These are phyloP conservation scores for Sugiyamaella floridensis DNA, from an alignment of 805 yeast genomes.

Conservation along the genomic window DNA sequence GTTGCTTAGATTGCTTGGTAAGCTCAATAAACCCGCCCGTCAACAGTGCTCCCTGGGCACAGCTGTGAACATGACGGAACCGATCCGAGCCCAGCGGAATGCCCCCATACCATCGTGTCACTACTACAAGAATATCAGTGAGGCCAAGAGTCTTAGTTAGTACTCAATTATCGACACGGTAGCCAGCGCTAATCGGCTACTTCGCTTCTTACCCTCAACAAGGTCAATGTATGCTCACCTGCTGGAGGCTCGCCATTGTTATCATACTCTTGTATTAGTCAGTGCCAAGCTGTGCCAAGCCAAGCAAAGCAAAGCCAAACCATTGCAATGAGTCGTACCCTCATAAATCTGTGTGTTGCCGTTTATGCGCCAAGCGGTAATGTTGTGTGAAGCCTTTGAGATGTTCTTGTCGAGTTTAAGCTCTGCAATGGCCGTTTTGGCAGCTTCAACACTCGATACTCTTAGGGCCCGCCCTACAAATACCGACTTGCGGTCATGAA, in stretches of 20 bases:
- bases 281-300: not conserved
- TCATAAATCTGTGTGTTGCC: too few species aligned
- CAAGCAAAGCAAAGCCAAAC: too few species aligned
- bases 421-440: constrained; percentile 37
- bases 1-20: not conserved
- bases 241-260: constrained; percentile 77
- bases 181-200: too few species aligned
- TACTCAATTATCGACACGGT: too few species aligned
- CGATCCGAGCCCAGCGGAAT: constrained; percentile 63
- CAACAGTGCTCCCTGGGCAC: constrained; percentile 46
- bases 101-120: constrained; percentile 80
- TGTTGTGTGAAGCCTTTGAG: constrained; percentile 62
- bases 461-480: constrained; percentile 57
- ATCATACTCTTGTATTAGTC: constrained; percentile 20
- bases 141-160: constrained; percentile 32
- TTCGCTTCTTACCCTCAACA: constrained; percentile 30
- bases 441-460: constrained; percentile 36
- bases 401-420: constrained; percentile 43
- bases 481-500: constrained; percentile 50
- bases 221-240: constrained; percentile 50
- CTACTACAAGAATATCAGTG: constrained; percentile 56
- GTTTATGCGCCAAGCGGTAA: constrained; percentile 66
- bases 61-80: constrained; percentile 57
- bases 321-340: too few species aligned
- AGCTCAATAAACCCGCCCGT: constrained; percentile 23